Conservation (phyloP, 257 asterid genomes). For the Paraleonurus japonicus region DNA sequence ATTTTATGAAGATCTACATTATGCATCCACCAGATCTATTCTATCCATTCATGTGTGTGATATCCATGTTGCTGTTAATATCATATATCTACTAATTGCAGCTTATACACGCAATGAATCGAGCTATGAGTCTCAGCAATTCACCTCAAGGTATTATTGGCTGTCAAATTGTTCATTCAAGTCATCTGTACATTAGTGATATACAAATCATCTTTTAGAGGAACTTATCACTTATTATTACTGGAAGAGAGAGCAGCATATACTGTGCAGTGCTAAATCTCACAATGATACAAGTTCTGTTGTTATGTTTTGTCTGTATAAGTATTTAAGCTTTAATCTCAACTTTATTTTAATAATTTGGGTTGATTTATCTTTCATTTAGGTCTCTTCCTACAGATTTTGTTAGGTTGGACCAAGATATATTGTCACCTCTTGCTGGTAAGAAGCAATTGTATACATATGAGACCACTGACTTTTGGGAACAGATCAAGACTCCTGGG, state of each 20-base stretch:
- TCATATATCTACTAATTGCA: slow-evolving; percentile 33
- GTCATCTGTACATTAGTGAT: not conserved
- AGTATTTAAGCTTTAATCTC: slow-evolving; percentile 9
- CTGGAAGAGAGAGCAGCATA: not conserved
- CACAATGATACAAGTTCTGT: not conserved
- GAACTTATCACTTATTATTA: not conserved
- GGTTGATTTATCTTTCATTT: slow-evolving; percentile 32
- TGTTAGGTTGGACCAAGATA: slow-evolving; percentile 88
- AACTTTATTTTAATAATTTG: slow-evolving; percentile 19
- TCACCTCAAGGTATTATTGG: slow-evolving; percentile 49
- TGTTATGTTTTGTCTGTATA: not conserved
- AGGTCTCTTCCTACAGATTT: slow-evolving; percentile 73
- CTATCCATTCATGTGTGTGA: not conserved
- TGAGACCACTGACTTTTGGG: slow-evolving; percentile 84
- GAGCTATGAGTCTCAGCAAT: slow-evolving; percentile 60
- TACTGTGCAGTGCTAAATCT: not conserved
- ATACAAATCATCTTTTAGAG: not conserved
- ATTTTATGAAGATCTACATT: not conserved
- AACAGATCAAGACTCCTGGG: slow-evolving; percentile 93
- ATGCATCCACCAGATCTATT: not conserved
- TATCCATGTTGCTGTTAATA: slow-evolving; percentile 18
- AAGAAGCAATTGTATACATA: slow-evolving; percentile 69
- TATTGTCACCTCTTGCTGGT: slow-evolving; percentile 87
- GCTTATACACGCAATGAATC: slow-evolving; percentile 49
- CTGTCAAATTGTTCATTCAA: not conserved